Evolutionary conservation across 1,139 yeast genomes (phyloP), one percentile per base, ranked within the genome.

Genomic region (Tardiomyces blankii): DNA sequence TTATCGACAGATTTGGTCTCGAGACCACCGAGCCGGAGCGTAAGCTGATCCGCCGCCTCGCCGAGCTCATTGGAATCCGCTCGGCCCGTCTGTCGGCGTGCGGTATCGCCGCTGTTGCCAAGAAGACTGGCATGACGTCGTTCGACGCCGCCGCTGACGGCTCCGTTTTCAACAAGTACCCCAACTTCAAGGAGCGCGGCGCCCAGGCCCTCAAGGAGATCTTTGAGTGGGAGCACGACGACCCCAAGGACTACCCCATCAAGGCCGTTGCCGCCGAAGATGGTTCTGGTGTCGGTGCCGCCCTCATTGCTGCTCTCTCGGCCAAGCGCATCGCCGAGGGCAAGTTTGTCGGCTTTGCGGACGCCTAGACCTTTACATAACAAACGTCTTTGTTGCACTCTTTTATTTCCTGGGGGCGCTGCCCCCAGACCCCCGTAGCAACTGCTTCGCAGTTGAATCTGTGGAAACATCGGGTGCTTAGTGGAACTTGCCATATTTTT

Each of bases 231-330:
- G 72, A 74, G 39, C 52, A 61, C 44, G 54, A 59, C 44, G 66
- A 68, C 46, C 69, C 73, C 42, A 62, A 69, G 52, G 78, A 80
- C 53, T 85, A 84, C 62, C 96, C 96, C 53, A 78, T 91, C 61
- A 67, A 72, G 53, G 77, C 89, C 58, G 85, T 84, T 40, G 83
- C 89, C 47, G 97, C 98, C 53, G 96, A 89, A 69, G 98, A 91
- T 70, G 98, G 98, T 57, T 82, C 94, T 46, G 98, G 97, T 69
- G 97, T 85, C 41, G 97, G 97, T 61, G 97, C 97, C 46, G 98
- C 97, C 44, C 77, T 91, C 57, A 89, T 89, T 68, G 96, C 97
- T 46, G 96, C 97, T 48, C 76, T 89, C 67, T 85, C 97, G 47
- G 78, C 82, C 66, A 71, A 78, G 66, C 81, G 97, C 70, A 70